Conservation (phyloP, 441 rosid species). For the Populus tomentosa region DNA sequence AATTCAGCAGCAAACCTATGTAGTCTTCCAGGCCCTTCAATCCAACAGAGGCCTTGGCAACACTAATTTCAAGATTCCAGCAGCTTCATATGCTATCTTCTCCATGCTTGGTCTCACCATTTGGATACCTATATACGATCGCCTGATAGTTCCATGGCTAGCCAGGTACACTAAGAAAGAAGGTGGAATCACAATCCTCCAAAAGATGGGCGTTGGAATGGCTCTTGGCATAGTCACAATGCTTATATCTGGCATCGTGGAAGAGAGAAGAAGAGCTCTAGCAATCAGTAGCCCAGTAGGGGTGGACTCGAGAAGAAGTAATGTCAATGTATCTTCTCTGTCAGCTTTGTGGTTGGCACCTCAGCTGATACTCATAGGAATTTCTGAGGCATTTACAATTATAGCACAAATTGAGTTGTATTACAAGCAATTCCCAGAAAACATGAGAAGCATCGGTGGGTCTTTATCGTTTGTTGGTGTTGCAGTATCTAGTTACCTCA, state of each 20-base stretch:
- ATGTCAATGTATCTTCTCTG: conserved; percentile 45
- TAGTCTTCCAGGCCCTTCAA: conserved; percentile 65
- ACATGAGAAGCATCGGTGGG: conserved; percentile 62
- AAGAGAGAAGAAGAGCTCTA: conserved; percentile 37
- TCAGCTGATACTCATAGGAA: conserved; percentile 53
- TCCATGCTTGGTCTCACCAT: conserved; percentile 49
- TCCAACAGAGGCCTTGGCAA: conserved; percentile 43
- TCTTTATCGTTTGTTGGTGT: conserved; percentile 44
- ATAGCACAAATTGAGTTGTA: conserved; percentile 52
- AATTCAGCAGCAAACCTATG: conserved; percentile 53
- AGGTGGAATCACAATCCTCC: conserved; percentile 65
- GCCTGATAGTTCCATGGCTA: conserved; percentile 48
- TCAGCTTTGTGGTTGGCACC: conserved; percentile 63
- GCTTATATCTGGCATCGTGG: conserved; percentile 54
- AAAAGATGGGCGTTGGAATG: conserved; percentile 57
- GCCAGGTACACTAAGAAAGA: conserved; percentile 45
- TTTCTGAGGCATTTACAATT: conserved; percentile 46
- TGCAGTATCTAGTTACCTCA: conserved; percentile 43
- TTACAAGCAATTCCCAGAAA: conserved; percentile 70
- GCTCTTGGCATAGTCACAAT: conserved; percentile 43
- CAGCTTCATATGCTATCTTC: conserved; percentile 54
- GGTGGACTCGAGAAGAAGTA: conserved; percentile 29
- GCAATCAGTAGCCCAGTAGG: conserved; percentile 47
- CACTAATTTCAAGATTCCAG: conserved; percentile 47
- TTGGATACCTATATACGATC: conserved; percentile 68